Conservation (phyloP, 2,329 filamentous ascomycete genomes). For the Trichoderma simmonsii region DNA sequence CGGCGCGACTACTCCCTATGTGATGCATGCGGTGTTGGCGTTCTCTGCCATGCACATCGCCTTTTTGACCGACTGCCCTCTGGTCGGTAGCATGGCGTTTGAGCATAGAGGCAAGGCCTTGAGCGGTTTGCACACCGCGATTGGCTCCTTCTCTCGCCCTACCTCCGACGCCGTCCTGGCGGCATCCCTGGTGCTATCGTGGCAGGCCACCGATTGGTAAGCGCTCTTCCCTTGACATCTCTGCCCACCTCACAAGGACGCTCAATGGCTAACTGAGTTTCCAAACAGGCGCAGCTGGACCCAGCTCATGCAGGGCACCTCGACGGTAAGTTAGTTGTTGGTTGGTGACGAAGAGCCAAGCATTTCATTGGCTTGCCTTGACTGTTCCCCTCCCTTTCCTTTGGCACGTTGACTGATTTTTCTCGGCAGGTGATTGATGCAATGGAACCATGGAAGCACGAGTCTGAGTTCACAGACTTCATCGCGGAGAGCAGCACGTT, state of each 20-base stretch:
- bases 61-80: slow-evolving; percentile 79
- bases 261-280: slow-evolving; percentile 28
- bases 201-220: slow-evolving; percentile 96
- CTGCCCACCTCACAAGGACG: not conserved
- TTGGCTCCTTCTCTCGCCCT: slow-evolving; percentile 76
- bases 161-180: slow-evolving; percentile 91
- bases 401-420: not conserved
- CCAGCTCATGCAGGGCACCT: slow-evolving; percentile 86
- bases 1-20: slow-evolving; percentile 76
- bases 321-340: slow-evolving; percentile 62
- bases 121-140: slow-evolving; percentile 83
- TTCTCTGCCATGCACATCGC: slow-evolving; percentile 94
- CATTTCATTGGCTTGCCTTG: not conserved
- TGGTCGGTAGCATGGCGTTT: slow-evolving; percentile 84
- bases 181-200: slow-evolving; percentile 86
- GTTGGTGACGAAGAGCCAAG: not conserved
- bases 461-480: slow-evolving; percentile 81
- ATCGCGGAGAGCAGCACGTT: slow-evolving; percentile 76
- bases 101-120: slow-evolving; percentile 84
- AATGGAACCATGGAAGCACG: slow-evolving; percentile 88
- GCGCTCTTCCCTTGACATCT: slow-evolving; percentile 29
- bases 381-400: not conserved
- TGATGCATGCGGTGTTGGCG: slow-evolving; percentile 89
- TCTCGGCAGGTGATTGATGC: slow-evolving; percentile 72
- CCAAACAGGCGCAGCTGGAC: slow-evolving; percentile 80